Conservation (phyloP, 1,284 basidiomycete species). For the Ceratobasidium sp. region DNA sequence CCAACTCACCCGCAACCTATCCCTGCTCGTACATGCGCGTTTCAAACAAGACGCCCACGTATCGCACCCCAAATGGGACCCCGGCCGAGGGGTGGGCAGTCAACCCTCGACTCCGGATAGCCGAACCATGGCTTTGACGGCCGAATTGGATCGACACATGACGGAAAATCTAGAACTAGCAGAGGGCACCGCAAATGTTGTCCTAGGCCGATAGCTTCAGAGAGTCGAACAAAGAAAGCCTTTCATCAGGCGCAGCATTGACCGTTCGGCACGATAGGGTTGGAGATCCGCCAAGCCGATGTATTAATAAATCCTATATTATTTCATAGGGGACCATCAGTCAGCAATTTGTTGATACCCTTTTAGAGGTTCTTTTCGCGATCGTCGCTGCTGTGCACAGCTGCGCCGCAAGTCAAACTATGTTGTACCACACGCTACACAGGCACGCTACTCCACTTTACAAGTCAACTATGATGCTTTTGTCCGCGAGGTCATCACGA, state of each 20-base stretch:
- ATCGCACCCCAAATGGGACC: conserved; percentile 22
- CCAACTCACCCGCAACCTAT: conserved; percentile 23
- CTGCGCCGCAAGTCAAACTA: conserved; percentile 12
- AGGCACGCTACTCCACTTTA: background rate
- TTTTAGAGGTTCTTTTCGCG: conserved; percentile 1
- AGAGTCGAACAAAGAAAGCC: background rate
- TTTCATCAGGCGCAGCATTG: background rate
- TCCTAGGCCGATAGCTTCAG: conserved; percentile 6
- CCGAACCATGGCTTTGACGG: background rate
- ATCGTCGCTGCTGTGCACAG: conserved; percentile 12
- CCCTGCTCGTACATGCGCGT: conserved; percentile 21
- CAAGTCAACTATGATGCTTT: background rate
- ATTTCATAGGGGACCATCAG: background rate
- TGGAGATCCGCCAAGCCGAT: conserved; percentile 1
- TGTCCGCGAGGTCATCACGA: conserved; percentile 4
- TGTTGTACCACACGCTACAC: background rate
- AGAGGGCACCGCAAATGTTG: conserved; percentile 18
- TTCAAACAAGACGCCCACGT: conserved; percentile 12
- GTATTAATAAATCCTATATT: conserved; percentile 7
- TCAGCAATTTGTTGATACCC: conserved; percentile 7
- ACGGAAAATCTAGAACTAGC: conserved; percentile 24
- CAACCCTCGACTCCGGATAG: background rate
- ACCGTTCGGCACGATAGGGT: background rate
- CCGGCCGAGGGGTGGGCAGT: background rate
- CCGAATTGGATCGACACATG: conserved; percentile 1